Base-by-base conservation (phyloP, 2,329 filamentous ascomycete species). In the Oidium heveae region DNA sequence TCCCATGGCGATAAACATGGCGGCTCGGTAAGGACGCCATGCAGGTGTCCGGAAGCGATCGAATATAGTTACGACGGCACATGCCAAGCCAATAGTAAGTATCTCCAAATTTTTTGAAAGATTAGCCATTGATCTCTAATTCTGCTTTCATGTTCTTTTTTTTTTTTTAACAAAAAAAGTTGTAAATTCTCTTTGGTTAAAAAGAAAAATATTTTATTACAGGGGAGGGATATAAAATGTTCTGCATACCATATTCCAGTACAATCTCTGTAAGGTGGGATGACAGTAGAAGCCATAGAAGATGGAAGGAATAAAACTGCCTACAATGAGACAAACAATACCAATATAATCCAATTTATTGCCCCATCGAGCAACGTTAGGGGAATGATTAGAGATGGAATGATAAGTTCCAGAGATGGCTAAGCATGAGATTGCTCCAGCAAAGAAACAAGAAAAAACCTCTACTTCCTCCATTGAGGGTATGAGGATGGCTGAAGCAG, bases 271-370 rank as follows among this genome's bases (percentile, higher is more conserved):
- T 62, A 89, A 66, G 8, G 66, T 62, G 2, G 79, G 76, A 58
- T 80, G 70, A 63, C 82, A 86, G 62, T 77, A 85, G 66, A 94
- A 86, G 3, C 82, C 87, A 66, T 93, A 94, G 67, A 86, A 91
- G 56, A 98, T 68, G 52, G 84, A 83, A 1, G 91, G 88, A 49
- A 96, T 77, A 64, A 89, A 94, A 65, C 83, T 89, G 7, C 91
- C 91, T 60, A 89, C 84, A 56, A 96, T 96, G 60, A 98, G 70
- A 52, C 81, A 77, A 33, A 96, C 85, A 61, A 98, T 98, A 7
- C 91, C 91, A 5, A 89, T 77, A 66, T 98, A 96, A 66, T 98
- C 91, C 55, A 96, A 70, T 66, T 94, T 86, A 66, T 96, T 96
- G 12, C 88, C 88, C 71, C 86, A 84, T 58, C 77, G 80, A 1